These are phyloP conservation scores for Phytophthora nicotianae DNA, from an alignment of 352 stramenopile genomes.

Conservation along the genomic window DNA sequence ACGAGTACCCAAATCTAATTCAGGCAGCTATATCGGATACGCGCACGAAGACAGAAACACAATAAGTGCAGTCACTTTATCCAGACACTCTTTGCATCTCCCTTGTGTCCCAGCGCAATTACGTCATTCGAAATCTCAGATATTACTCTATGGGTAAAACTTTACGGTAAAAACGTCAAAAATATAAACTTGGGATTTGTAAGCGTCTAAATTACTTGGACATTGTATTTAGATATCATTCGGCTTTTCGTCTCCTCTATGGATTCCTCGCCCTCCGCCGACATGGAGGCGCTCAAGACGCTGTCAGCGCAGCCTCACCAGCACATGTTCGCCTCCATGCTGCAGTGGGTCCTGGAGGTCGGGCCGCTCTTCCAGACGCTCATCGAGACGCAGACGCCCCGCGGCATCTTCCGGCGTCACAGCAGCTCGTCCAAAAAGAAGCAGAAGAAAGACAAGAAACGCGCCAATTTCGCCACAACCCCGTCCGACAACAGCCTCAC, in stretches of 20 bases:
- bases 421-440: slow-evolving; percentile 24
- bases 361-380: not conserved
- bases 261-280: not conserved
- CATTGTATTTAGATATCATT: too few relatives aligned
- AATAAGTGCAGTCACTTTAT: too few relatives aligned
- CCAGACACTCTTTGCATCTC: too few relatives aligned
- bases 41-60: too few relatives aligned
- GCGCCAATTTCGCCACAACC: not conserved
- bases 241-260: slow-evolving; percentile 1
- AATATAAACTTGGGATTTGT: not conserved
- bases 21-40: too few relatives aligned
- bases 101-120: too few relatives aligned
- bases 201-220: too few relatives aligned
- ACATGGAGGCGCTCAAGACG: not conserved
- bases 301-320: not conserved
- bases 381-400: not conserved
- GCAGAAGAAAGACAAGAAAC: slow-evolving; percentile 8
- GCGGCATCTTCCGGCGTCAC: slow-evolving; percentile 12
- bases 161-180: too few relatives aligned
- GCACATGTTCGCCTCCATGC: slow-evolving; percentile 3
- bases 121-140: too few relatives aligned
- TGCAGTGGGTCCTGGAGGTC: not conserved
- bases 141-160: too few relatives aligned
- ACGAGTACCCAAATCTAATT: too few relatives aligned
- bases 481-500: slow-evolving; percentile 5